A percentile compares a stretch with the other conserved stretches of the same genome.
Evolutionary conservation across 163 green algal species (phyloP).

Genomic region (Smithsoniella earleae): DNA sequence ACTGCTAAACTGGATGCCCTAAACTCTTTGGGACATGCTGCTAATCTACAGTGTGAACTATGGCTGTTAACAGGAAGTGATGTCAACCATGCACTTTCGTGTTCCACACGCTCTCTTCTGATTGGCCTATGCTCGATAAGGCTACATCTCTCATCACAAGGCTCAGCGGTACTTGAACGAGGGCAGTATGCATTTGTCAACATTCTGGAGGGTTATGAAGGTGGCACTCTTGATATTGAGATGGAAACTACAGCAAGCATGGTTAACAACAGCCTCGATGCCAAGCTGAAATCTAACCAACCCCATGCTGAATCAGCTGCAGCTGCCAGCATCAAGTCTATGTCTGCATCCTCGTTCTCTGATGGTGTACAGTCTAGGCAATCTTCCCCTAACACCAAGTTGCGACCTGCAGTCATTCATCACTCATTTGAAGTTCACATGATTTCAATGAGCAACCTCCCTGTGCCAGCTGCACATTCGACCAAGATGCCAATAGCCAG

Average conservation of each 20-base stretch:
- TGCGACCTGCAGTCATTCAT: not conserved
- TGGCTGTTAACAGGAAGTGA: not conserved
- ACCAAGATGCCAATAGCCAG: not conserved
- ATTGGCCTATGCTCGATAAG: not conserved
- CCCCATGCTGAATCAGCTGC: too few species aligned
- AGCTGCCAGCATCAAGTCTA: too few species aligned
- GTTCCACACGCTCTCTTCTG: not conserved
- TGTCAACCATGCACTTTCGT: not conserved
- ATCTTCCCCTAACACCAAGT: too few species aligned
- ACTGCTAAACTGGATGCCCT: too few species aligned
- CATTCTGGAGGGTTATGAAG: not conserved
- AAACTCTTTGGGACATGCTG: not conserved
- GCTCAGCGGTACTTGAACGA: not conserved
- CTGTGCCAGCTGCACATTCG: not conserved
- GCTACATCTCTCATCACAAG: not conserved
- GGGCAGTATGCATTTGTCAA: not conserved
- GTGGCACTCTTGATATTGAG: not conserved
- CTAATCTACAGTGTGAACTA: constrained; percentile 7
- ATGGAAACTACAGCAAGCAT: not conserved
- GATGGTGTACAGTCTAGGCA: too few species aligned
- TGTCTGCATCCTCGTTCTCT: too few species aligned
- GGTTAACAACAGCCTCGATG: too few species aligned
- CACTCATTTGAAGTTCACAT: constrained; percentile 21
- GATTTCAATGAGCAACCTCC: not conserved
- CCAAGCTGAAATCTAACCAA: too few species aligned